Evolutionary conservation across 768 basidiomycete species (phyloP), one percentile per base, ranked within the genome.

Genomic region (Boletus huronensis): DNA sequence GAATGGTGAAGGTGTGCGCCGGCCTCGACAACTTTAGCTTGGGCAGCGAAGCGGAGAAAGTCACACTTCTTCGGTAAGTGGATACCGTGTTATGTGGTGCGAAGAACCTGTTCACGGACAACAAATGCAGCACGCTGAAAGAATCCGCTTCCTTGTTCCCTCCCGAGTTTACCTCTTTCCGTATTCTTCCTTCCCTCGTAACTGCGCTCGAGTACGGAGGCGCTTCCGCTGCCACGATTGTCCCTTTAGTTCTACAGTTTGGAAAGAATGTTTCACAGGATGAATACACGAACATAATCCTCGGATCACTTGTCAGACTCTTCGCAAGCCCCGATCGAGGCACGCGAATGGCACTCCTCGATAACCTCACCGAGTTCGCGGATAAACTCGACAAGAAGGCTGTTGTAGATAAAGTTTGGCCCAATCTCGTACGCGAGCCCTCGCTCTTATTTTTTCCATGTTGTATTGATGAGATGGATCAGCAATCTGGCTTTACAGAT

Each of bases 401-500:
- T 0, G 91, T 98, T 1, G 81, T 80, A 47, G 91, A 96, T 40
- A 91, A 90, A 63, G 81, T 99, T 17, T 99, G 94, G 82, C 95
- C 97, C 2, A 83, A 94, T 74, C 74, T 99, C 39, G 93, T 97
- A 50, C n/a, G 66, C 54, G 23, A 26, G 1, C 10, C 9, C 5
- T 45, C 3, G 10, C 11, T 7, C 17, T 26, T n/a, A 26, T 21
- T 14, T 19, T 31, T 16, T 2, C 6, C 11, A 17, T 16, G 35
- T n/a, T 10, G 11, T 38, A 9, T 23, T 59, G 19, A 61, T 48
- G 1, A 26, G 26, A 28, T 39, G 32, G 28, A 25, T 34, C 42
- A 96, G 94, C 92, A 96, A 84, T 91, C 92, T 3, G 97, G 97
- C 0, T 98, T 98, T 65, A 81, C 88, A 3, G 97, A 99, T 67